Evolutionary conservation across 768 basidiomycete species (phyloP), one percentile per base, ranked within the genome.

Genomic region (Mycena rosella): DNA sequence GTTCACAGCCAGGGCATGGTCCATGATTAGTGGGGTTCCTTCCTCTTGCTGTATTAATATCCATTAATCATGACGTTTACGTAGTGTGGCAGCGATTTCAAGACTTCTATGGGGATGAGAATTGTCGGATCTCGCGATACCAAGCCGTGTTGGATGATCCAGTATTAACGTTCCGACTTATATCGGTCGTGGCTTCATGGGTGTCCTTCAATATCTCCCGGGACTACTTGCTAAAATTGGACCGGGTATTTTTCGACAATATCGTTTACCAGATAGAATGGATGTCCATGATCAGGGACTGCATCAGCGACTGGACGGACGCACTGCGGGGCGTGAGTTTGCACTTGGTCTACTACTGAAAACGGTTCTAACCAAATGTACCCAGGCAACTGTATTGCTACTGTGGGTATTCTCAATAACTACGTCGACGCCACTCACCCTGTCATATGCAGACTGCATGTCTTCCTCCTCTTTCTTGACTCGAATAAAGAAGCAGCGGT

Each of bases 201-300:
- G 14, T 61, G 17, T 61, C 60, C 2, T 61, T 61, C 36, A 27
- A 62, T 13, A 6, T 32, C 27, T 44, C 47, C 1, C 3, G 7
- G 2, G 34, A 11, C 14, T 62, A 62, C 42, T 18, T 42, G 8
- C 4, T 42, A 10, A 20, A 78, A 10, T 71, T 91, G 10, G 80
- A 88, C 44, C 74, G 81, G 3, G 65, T 89, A 3, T 91, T 82
- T 72, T 74, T 83, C 5, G 91, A 91, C 62, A 80, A 83, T 27
- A 78, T 86, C 44, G 85, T 89, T 5, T 88, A 87, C 56, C 80
- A 74, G 0, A 78, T 79, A 52, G 83, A 86, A 14, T 90, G 89
- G 87, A 75, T 80, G 18, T 67, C 74, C 6, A 86, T 90, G 73
- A 79, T 89, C 62, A 69, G 76, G 2, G 42, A 55, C 1, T 81